Percentiles rank a stretch among this genome's conserved stretches.
Conservation (phyloP, 352 stramenopile species). For the Pythium aquatile region DNA sequence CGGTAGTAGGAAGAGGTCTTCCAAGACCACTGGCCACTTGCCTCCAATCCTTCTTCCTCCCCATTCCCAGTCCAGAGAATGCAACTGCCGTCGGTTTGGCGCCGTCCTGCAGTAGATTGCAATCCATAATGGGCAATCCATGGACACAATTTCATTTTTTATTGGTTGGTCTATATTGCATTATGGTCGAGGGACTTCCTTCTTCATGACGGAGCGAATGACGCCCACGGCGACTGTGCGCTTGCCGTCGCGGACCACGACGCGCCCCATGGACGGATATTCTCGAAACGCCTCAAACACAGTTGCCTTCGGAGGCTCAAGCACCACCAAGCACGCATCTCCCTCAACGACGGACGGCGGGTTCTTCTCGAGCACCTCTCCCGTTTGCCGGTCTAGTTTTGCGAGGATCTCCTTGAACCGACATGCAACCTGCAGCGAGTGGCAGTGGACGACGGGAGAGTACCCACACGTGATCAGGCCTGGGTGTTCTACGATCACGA, state of each 20-base stretch:
- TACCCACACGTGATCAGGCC: constrained; percentile 93
- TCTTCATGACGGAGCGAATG: constrained; percentile 87
- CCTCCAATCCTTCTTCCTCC: neutral
- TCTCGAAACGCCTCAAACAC: constrained; percentile 96
- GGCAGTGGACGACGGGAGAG: constrained; percentile 95
- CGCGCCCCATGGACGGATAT: constrained; percentile 94
- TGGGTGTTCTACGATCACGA: constrained; percentile 97
- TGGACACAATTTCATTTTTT: neutral
- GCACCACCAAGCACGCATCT: constrained; percentile 95
- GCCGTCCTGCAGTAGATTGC: neutral
- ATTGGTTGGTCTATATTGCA: neutral
- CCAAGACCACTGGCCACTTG: neutral
- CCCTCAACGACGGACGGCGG: constrained; percentile 95
- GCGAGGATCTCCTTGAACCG: constrained; percentile 93
- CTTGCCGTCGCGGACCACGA: constrained; percentile 93
- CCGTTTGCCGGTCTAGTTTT: constrained; percentile 96
- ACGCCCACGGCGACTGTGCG: constrained; percentile 93
- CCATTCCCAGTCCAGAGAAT: neutral
- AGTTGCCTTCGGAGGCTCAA: constrained; percentile 93
- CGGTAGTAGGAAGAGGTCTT: neutral
- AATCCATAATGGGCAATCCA: no score
- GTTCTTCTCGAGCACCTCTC: constrained; percentile 93
- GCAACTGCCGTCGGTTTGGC: neutral
- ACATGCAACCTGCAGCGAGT: constrained; percentile 97
- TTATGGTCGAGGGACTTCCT: neutral